Base-by-base conservation (phyloP, 495 filamentous ascomycete genomes). In the Ascodesmis nigricans region DNA sequence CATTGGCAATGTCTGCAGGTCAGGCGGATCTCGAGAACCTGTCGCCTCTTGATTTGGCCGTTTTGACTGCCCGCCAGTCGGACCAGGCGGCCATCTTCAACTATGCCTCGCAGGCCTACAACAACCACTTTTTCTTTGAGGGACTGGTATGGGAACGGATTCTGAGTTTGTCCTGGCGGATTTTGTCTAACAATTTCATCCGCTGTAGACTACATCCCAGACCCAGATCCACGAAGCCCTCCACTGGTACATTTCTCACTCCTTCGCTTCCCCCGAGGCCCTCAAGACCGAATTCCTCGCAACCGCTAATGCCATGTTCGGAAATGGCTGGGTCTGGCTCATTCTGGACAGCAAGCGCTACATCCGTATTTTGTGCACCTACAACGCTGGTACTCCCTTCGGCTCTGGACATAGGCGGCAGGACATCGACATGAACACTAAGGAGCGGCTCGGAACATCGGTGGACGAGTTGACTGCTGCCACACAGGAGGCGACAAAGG, bases 111-210 rank as follows among this genome's bases (percentile, higher is more conserved):
- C 91, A 91, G 75, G 78, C 81, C 36, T 73, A 78, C 61, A 93
- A 95, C 67, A 93, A 93, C 63, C 71, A 87, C 55, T 77, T 87
- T 58, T 95, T 92, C 71, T 95, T 95, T 66, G 58, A 63, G 44
- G 57, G 63, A 47, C 54, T 78, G 43, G 66, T 71, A 38, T 44
- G 58, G 53, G 29, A 28, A 32, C 10, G 3, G 23, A 20, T 38
- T 8, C n/a, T n/a, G n/a, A n/a, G n/a, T n/a, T n/a, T n/a, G n/a
- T n/a, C n/a, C n/a, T n/a, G n/a, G n/a, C 14, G 5, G n/a, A 28
- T 3, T 4, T 28, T 28, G n/a, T 4, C 25, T 28, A 28, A 28
- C 25, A 28, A 5, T 28, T 14, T 4, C 25, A 10, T 28, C 25
- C 25, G 9, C 25, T 14, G 15, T 9, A 51, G 47, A 18, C 33